A percentile compares a stretch with the other conserved stretches of the same genome.
These are phyloP conservation scores for Pseudopyrenochaeta lycopersici DNA, from an alignment of 2,329 filamentous ascomycete species.

Conservation along the genomic window DNA sequence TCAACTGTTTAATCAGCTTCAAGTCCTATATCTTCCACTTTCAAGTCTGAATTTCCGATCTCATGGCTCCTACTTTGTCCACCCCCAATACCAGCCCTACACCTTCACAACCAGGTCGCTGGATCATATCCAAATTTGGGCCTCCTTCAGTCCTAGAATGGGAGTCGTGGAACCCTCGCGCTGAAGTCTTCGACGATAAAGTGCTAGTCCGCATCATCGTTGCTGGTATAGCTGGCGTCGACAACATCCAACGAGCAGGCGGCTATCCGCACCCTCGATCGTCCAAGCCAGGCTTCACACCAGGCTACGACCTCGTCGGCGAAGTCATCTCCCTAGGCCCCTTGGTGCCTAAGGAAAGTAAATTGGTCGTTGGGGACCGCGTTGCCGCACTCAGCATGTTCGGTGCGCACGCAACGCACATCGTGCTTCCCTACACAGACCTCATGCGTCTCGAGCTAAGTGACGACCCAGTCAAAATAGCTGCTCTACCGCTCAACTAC, in stretches of 20 bases:
- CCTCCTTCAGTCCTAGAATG: conserved; percentile 12
- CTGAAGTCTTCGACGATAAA: conserved; percentile 5
- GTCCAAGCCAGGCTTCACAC: conserved; percentile 10
- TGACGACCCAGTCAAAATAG: conserved; percentile 13
- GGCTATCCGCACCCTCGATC: conserved; percentile 11
- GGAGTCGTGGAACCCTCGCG: conserved; percentile 6
- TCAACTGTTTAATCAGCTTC: too few species aligned
- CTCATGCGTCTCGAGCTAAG: conserved; percentile 1
- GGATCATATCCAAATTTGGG: conserved; percentile 13
- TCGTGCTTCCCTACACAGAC: conserved; percentile 9
- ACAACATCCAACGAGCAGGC: conserved; percentile 16
- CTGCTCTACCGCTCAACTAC: conserved; percentile 14
- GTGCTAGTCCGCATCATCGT: conserved; percentile 15
- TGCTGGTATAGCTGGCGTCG: conserved; percentile 15
- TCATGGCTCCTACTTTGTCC: conserved; percentile 3
- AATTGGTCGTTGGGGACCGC: conserved; percentile 8
- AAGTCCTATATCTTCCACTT: background rate
- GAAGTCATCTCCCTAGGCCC: conserved; percentile 10
- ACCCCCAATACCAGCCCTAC: conserved; percentile 10
- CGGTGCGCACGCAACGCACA: conserved; percentile 13
- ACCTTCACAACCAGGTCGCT: conserved; percentile 9
- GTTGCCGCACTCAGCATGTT: conserved; percentile 6
- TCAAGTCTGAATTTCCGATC: background rate
- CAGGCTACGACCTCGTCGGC: conserved; percentile 17
- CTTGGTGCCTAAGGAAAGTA: conserved; percentile 1